A percentile compares a stretch with the other conserved stretches of the same genome.
phyloP scores from a whole-genome alignment of 768 basidiomycete species.

The Exsudoporus frostii region DNA sequence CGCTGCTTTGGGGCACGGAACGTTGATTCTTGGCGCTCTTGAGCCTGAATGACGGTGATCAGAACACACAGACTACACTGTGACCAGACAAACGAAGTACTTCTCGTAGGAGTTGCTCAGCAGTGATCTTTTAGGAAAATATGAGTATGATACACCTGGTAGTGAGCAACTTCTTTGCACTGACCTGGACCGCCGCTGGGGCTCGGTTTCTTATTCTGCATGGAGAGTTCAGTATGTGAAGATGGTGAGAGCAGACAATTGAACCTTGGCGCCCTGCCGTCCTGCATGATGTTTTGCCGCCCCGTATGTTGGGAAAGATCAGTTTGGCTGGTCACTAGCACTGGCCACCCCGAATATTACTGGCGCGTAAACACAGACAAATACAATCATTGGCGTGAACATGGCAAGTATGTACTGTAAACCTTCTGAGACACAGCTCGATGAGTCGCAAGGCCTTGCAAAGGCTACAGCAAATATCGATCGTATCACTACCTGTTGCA shows the following conservation, averaged over 20 bases:
- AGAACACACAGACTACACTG: neutral
- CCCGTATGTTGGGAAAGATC: neutral
- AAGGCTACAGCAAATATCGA: too few relatives aligned
- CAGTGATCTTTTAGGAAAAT: constrained; percentile 71
- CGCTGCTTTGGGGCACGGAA: constrained; percentile 93
- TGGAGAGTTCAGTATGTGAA: constrained; percentile 5
- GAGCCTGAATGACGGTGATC: constrained; percentile 54
- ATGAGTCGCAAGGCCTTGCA: neutral
- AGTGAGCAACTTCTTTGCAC: constrained; percentile 19
- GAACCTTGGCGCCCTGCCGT: constrained; percentile 77
- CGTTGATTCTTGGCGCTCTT: constrained; percentile 93
- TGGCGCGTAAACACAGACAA: constrained; percentile 17
- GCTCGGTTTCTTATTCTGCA: constrained; percentile 92
- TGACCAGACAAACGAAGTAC: constrained; percentile 36
- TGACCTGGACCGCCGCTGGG: constrained; percentile 86
- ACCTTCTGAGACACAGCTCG: too few relatives aligned
- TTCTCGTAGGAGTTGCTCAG: constrained; percentile 96
- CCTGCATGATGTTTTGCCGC: constrained; percentile 51
- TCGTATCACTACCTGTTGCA: neutral
- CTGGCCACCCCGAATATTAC: neutral
- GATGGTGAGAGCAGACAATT: constrained; percentile 1
- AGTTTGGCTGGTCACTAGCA: too few relatives aligned
- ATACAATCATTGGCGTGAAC: neutral
- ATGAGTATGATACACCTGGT: constrained; percentile 10
- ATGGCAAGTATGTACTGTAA: too few relatives aligned